Base-by-base conservation (phyloP, 805 yeast species). In the Saturnispora silvae region DNA sequence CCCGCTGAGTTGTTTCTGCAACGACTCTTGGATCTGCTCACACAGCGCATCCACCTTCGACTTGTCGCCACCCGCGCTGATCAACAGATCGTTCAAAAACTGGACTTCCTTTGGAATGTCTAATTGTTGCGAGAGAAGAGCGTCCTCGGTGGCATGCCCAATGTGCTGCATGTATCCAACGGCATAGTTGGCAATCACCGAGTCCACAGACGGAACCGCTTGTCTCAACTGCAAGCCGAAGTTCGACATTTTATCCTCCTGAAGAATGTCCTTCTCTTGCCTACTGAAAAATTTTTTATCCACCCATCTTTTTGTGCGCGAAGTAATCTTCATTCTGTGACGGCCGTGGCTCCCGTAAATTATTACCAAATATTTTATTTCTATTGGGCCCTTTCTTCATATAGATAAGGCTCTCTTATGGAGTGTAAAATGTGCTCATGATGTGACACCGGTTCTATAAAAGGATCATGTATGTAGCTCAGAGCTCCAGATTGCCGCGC, bases 91-190 rank as follows among this genome's bases (percentile, higher is more conserved):
- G 35, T 73, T 63, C 23, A 92, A 62, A 54, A 83, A 92, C 1
- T 56, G 45, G 44, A 89, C 68, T 56, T 89, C 97, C 14, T 65
- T 56, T 2, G 69, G 61, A 31, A 86, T 67, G 53, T 82, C 75
- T 31, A 86, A 56, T 46, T 72, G 77, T 48, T 77, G 81, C 28
- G 92, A 78, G 20, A 76, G 64, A n/a, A 83, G 92, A 22, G 86
- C 76, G 56, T 86, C 95, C 45, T 75, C 78, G 0, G 92, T 84
- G 15, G 82, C 67, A 35, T 65, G 67, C n/a, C 85, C 75, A 15
- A 92, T 63, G 61, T 86, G 87, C 41, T 80, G 78, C 38, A 85
- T 80, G 50, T 87, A 92, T 1, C 98, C 98, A 27, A 80, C 79
- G 3, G 95, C 94, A 55, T 92, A 92, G 44, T 86, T 92, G 1